Evolutionary conservation across 805 yeast species (phyloP).

Genomic region (Cyberlindnera maritima): DNA sequence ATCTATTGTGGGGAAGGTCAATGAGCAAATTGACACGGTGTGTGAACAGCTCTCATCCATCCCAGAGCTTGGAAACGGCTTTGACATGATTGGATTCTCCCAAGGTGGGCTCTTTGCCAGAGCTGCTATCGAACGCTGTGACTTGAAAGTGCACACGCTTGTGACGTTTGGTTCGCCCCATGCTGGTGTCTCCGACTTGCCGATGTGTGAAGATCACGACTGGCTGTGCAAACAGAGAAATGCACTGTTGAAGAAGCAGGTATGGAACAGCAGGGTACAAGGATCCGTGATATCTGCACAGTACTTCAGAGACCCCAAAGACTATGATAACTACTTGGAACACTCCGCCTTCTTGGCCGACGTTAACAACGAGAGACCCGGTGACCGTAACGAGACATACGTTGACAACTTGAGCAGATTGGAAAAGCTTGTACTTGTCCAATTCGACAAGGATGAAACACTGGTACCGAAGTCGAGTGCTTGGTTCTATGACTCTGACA

Average conservation of each 20-base stretch:
- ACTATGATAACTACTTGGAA: constrained; percentile 52
- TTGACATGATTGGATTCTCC: constrained; percentile 75
- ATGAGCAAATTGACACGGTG: constrained; percentile 49
- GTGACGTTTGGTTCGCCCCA: constrained; percentile 84
- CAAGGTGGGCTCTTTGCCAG: constrained; percentile 85
- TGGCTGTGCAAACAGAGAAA: constrained; percentile 62
- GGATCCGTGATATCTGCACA: constrained; percentile 65
- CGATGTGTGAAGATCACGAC: constrained; percentile 51
- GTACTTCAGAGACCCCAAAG: constrained; percentile 61
- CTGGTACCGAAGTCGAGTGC: constrained; percentile 73
- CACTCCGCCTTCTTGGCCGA: constrained; percentile 60
- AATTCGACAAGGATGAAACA: constrained; percentile 62
- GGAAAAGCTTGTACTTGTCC: constrained; percentile 54
- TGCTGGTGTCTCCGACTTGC: constrained; percentile 68
- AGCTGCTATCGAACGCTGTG: constrained; percentile 60
- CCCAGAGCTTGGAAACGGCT: constrained; percentile 50
- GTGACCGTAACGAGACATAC: constrained; percentile 38
- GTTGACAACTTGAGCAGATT: constrained; percentile 40
- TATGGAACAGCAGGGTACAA: constrained; percentile 60
- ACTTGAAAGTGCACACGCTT: constrained; percentile 43
- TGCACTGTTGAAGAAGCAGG: constrained; percentile 50
- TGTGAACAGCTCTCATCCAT: constrained; percentile 51
- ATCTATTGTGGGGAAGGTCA: constrained; percentile 59
- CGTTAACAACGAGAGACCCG: constrained; percentile 57
- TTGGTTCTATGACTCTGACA: constrained; percentile 51